Evolutionary conservation across 441 rosid species (phyloP), one percentile per base, ranked within the genome.

Genomic region (Melastoma candidum): DNA sequence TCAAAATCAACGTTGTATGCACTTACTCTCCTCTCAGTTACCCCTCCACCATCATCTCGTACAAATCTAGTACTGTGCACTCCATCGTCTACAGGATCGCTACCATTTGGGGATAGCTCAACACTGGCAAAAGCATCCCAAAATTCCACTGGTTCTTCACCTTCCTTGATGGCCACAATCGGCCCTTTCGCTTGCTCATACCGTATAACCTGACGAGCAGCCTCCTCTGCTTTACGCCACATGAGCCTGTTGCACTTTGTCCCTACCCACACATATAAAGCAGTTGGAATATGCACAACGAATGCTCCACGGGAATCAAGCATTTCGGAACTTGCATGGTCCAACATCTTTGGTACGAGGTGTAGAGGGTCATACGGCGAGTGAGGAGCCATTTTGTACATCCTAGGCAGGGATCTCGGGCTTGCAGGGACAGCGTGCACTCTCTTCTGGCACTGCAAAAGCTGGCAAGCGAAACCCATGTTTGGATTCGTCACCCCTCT

Each of bases 261-360:
- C 58, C 94, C 94, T n/a, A 72, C 36, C 94, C 94, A 85, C 53
- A 82, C 73, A 63, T 68, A 85, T 29, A 85, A 68, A 47, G 76
- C 70, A 51, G 69, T 71, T 53, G 89, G 87, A 57, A 85, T 61
- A 55, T 78, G 84, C 51, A 82, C 79, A 46, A 85, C 44, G 52
- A 85, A 85, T 1, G 87, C 89, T 13, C 94, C 94, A 3, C 94
- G 79, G 0, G 94, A 78, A 60, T 85, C 94, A n/a, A 85, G 80
- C 50, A 70, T 78, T 45, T 58, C 51, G 1, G 55, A 62, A 46
- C 68, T 66, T 1, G 82, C 79, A 60, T 66, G 57, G 65, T 54
- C 68, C 57, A 85, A 48, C 86, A 77, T 71, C 59, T 82, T 85
- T 1, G 94, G 89, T 10, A 85, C 94, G 29, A 85, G 87, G 67